These are phyloP conservation scores for Neurospora sp. DNA, from an alignment of 495 filamentous ascomycete species.

Conservation along the genomic window DNA sequence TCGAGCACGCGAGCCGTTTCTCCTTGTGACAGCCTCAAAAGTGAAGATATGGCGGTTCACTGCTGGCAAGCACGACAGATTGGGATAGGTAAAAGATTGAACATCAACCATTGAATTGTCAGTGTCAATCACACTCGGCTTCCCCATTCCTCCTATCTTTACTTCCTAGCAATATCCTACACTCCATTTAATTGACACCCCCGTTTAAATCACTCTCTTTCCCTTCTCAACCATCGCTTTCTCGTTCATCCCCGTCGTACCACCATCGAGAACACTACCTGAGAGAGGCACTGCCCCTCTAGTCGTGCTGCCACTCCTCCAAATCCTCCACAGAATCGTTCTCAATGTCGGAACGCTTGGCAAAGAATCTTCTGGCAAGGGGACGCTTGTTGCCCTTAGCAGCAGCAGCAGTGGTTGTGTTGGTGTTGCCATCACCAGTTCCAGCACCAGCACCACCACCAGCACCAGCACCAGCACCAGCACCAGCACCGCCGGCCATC, in stretches of 20 bases:
- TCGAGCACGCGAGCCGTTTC: background rate
- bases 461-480: background rate
- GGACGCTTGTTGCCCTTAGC: background rate
- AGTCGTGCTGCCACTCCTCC: background rate
- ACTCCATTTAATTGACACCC: background rate
- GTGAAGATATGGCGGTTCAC: background rate
- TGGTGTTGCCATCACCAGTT: background rate
- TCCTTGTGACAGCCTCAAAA: background rate
- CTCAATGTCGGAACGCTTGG: background rate
- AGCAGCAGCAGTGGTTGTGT: background rate
- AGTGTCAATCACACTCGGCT: background rate
- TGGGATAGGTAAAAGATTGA: background rate
- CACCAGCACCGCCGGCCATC: conserved; percentile 19
- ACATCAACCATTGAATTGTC: background rate
- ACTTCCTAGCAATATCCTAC: background rate
- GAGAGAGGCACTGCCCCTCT: background rate
- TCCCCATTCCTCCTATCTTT: background rate
- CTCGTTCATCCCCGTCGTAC: background rate
- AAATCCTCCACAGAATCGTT: background rate
- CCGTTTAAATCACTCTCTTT: background rate
- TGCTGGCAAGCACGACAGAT: background rate
- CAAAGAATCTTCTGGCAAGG: background rate
- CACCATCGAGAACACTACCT: background rate
- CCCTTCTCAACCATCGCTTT: background rate
- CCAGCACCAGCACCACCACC: conserved; percentile 4